Conservation (phyloP, 257 asterid genomes). For the Nicotiana attenuata region DNA sequence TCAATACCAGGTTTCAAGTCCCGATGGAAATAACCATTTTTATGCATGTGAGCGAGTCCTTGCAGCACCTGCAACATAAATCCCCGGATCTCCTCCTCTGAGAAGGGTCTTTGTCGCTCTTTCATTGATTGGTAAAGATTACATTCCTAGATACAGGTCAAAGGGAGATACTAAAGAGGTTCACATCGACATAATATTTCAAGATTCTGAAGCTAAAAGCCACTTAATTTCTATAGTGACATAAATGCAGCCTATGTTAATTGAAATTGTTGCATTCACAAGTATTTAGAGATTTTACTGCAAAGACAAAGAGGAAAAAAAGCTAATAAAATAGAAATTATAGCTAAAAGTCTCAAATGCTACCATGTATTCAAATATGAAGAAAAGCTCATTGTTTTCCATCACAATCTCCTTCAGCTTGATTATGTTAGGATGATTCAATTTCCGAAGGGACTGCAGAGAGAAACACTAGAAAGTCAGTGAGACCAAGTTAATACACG, state of each 20-base stretch:
- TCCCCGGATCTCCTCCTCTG: slow-evolving; percentile 71
- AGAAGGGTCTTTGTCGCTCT: slow-evolving; percentile 49
- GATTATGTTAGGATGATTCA: slow-evolving; percentile 77
- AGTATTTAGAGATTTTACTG: no score
- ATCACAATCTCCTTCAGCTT: slow-evolving; percentile 84
- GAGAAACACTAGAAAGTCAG: neutral
- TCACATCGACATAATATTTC: no score
- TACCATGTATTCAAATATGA: slow-evolving; percentile 86
- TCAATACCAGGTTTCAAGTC: slow-evolving; percentile 75
- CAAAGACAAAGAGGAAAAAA: no score
- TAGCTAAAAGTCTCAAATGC: no score
- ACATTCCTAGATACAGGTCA: slow-evolving; percentile 47
- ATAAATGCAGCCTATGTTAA: no score
- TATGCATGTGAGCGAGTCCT: slow-evolving; percentile 76
- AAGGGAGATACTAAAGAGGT: no score
- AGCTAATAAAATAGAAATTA: no score
- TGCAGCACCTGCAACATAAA: slow-evolving; percentile 79
- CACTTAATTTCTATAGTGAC: no score
- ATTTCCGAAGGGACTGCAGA: slow-evolving; percentile 72
- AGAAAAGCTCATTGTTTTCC: slow-evolving; percentile 83
- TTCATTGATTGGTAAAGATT: slow-evolving; percentile 81
- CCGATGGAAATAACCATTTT: slow-evolving; percentile 76
- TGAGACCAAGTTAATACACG: neutral
- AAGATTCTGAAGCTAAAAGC: no score
- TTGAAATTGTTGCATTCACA: no score